Evolutionary conservation across 768 basidiomycete genomes (phyloP).

Genomic region (Amanita brunnescens): DNA sequence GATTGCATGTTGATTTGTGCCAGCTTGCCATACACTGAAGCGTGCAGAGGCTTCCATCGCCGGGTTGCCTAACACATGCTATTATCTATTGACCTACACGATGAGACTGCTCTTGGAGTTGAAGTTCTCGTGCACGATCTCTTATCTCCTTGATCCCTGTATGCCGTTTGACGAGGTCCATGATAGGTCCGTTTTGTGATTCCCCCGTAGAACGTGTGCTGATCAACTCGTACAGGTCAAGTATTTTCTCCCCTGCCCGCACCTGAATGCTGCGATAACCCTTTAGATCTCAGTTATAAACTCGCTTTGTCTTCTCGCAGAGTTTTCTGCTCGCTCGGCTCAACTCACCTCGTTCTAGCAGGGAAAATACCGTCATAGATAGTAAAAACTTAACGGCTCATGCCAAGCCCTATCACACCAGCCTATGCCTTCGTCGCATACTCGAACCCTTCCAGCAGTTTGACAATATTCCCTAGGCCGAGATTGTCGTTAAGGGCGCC

Average conservation of each 20-base stretch:
- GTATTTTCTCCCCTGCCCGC: constrained; percentile 85
- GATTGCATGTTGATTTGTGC: constrained; percentile 4
- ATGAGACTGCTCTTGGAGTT: constrained; percentile 63
- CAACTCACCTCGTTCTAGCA: constrained; percentile 79
- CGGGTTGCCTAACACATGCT: constrained; percentile 51
- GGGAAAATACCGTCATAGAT: constrained; percentile 54
- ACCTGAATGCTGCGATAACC: constrained; percentile 86
- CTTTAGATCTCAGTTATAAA: constrained; percentile 97
- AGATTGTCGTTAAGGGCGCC: constrained; percentile 89
- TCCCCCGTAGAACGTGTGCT: constrained; percentile 23
- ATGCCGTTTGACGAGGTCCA: constrained; percentile 93
- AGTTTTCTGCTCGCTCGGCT: constrained; percentile 89
- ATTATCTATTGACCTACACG: too few relatives aligned
- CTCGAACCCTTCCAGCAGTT: constrained; percentile 92
- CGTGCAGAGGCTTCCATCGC: constrained; percentile 62
- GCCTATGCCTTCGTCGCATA: constrained; percentile 96
- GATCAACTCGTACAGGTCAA: too few relatives aligned
- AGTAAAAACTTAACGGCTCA: constrained; percentile 84
- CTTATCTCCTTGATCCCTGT: constrained; percentile 95
- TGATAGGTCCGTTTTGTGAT: constrained; percentile 44
- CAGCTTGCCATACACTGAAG: constrained; percentile 82
- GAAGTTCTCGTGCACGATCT: constrained; percentile 82
- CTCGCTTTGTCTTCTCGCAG: constrained; percentile 99
- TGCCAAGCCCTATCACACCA: constrained; percentile 90
- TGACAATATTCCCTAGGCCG: constrained; percentile 89